Evolutionary conservation across 208 protist genomes (phyloP), one percentile per base, ranked within the genome.

Genomic region (Acanthamoeba healyi): DNA sequence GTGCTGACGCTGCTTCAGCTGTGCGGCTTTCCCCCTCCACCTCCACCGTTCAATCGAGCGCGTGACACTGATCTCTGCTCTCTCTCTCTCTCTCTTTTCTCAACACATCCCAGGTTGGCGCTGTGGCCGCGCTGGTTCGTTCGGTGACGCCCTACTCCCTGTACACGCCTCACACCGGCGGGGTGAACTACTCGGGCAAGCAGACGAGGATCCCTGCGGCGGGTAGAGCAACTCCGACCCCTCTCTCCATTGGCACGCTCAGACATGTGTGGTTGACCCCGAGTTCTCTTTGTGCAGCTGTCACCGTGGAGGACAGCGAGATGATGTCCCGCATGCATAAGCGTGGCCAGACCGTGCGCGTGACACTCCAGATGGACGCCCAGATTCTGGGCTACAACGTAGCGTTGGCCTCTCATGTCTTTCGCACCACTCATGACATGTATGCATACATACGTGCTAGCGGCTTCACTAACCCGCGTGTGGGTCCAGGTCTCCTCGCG

Each of bases 71-170:
- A n/a, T n/a, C n/a, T n/a, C n/a, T n/a, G n/a, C n/a, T n/a, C n/a
- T n/a, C n/a, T n/a, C n/a, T n/a, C n/a, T n/a, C n/a, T n/a, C n/a
- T n/a, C n/a, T n/a, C n/a, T n/a, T n/a, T n/a, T n/a, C n/a, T n/a
- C n/a, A n/a, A n/a, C n/a, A n/a, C n/a, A n/a, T n/a, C n/a, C 1
- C 46, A 84, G 74, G 74, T 84, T 5, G 74, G 74, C 6, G 74
- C 26, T 9, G 38, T 84, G n/a, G 74, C 74, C 10, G 74, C 46
- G 1, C 32, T 84, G 46, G 44, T 84, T 5, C 54, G 84, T 19
- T 91, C 84, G 15, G 32, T 91, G 9, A 91, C 84, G 38, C 84
- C 84, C 40, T 91, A 91, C 42, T 91, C 84, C 4, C 84, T 91
- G 2, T 74, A 91, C 54, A 77, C 84, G 26, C 22, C 84, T 19